phyloP scores from a whole-genome alignment of 140 eudicot species.

The Ambrosia hybrid region DNA sequence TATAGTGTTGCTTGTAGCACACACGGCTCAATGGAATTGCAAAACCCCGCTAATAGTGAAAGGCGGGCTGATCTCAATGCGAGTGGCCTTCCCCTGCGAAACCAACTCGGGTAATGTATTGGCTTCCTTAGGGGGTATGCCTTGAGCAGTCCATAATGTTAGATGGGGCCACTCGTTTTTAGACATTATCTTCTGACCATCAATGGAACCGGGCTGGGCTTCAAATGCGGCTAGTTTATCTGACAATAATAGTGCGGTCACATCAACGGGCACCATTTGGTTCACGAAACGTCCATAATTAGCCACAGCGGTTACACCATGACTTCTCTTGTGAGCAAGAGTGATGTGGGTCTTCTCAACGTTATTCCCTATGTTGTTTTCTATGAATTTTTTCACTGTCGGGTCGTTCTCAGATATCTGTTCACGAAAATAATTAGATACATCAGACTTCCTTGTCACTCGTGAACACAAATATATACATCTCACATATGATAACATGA shows the following conservation, averaged over 20 bases:
- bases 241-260: slow-evolving; percentile 55
- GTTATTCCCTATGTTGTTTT: slow-evolving; percentile 41
- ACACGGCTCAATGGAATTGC: slow-evolving; percentile 47
- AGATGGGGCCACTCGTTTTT: slow-evolving; percentile 89
- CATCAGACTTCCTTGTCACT: not conserved
- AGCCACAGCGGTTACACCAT: slow-evolving; percentile 84
- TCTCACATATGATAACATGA: no score
- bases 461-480: no score
- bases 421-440: not conserved
- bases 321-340: slow-evolving; percentile 88
- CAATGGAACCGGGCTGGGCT: slow-evolving; percentile 59
- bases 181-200: slow-evolving; percentile 58
- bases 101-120: slow-evolving; percentile 62
- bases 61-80: slow-evolving; percentile 66
- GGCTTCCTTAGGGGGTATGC: slow-evolving; percentile 75
- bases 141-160: slow-evolving; percentile 86
- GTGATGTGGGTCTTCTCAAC: slow-evolving; percentile 71
- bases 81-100: slow-evolving; percentile 76
- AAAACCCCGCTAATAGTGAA: slow-evolving; percentile 50
- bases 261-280: slow-evolving; percentile 57
- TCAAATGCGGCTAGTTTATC: slow-evolving; percentile 85
- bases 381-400: slow-evolving; percentile 50
- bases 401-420: slow-evolving; percentile 60
- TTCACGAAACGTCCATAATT: slow-evolving; percentile 56
- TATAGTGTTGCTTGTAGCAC: not conserved